phyloP scores from a whole-genome alignment of 257 asterid genomes.

The Fraxinus pennsylvanica region DNA sequence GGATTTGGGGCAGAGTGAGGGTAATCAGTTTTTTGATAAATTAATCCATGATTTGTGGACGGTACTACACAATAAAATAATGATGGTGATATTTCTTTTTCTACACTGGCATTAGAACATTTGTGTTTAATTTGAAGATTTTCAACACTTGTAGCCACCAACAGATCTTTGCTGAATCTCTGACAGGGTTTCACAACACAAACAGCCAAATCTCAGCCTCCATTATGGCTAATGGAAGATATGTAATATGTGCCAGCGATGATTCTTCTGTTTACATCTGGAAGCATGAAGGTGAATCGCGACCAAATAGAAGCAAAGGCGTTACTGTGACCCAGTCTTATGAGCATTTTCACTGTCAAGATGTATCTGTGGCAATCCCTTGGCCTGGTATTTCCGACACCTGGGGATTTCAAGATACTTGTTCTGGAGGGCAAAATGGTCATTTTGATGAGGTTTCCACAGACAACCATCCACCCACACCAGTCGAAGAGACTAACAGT shows the following conservation, averaged over 20 bases:
- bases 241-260: constrained; percentile 88
- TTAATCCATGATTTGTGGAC: background rate
- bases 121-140: constrained; percentile 7
- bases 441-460: constrained; percentile 47
- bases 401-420: constrained; percentile 44
- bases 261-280: constrained; percentile 89
- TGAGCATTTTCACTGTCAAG: constrained; percentile 89
- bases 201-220: constrained; percentile 96
- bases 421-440: constrained; percentile 41
- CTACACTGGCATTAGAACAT: background rate
- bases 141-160: background rate
- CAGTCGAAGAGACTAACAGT: constrained; percentile 55
- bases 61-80: background rate
- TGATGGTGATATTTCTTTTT: too few species aligned
- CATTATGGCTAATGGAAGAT: constrained; percentile 75
- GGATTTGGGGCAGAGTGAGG: background rate
- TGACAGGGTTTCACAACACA: constrained; percentile 81
- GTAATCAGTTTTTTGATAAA: background rate
- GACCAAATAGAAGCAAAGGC: constrained; percentile 75
- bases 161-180: constrained; percentile 21
- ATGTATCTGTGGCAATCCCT: constrained; percentile 88
- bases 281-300: constrained; percentile 86
- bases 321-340: constrained; percentile 73
- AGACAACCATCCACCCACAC: constrained; percentile 60
- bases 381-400: constrained; percentile 79